These are phyloP conservation scores for Aspergillus baeticus DNA, from an alignment of 495 filamentous ascomycete species.

Conservation along the genomic window DNA sequence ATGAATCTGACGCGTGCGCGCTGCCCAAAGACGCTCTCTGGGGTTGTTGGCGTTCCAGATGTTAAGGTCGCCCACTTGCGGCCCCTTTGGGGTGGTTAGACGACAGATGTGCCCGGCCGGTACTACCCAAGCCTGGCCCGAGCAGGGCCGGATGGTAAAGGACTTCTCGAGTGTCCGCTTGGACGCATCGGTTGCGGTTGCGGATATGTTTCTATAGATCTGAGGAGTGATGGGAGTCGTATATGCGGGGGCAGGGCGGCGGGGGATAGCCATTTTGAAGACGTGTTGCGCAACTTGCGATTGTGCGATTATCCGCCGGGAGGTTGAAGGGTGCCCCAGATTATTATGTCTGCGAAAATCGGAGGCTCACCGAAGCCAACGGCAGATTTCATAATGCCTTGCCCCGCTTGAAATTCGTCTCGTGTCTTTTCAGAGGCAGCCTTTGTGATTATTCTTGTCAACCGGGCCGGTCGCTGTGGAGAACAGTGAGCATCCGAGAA, in stretches of 20 bases:
- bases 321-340: not conserved
- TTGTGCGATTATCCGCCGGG: too few species aligned
- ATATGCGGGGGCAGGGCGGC: slow-evolving; percentile 44
- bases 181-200: slow-evolving; percentile 31
- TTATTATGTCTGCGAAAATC: not conserved
- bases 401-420: slow-evolving; percentile 18
- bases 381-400: slow-evolving; percentile 10
- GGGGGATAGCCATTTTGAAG: slow-evolving; percentile 29
- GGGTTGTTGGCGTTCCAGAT: slow-evolving; percentile 76
- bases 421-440: not conserved
- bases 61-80: slow-evolving; percentile 81
- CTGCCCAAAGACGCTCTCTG: slow-evolving; percentile 76
- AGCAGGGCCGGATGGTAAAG: slow-evolving; percentile 48
- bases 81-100: slow-evolving; percentile 69
- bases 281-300: not conserved
- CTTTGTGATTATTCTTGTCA: not conserved
- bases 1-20: slow-evolving; percentile 74
- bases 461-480: slow-evolving; percentile 9
- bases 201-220: slow-evolving; percentile 41
- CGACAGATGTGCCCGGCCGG: slow-evolving; percentile 63
- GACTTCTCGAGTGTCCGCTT: slow-evolving; percentile 33
- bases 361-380: slow-evolving; percentile 10
- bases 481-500: slow-evolving; percentile 13
- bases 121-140: slow-evolving; percentile 63
- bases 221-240: slow-evolving; percentile 37